Conservation (phyloP, 1,284 basidiomycete species). For the Lignosus rhinocerotis region DNA sequence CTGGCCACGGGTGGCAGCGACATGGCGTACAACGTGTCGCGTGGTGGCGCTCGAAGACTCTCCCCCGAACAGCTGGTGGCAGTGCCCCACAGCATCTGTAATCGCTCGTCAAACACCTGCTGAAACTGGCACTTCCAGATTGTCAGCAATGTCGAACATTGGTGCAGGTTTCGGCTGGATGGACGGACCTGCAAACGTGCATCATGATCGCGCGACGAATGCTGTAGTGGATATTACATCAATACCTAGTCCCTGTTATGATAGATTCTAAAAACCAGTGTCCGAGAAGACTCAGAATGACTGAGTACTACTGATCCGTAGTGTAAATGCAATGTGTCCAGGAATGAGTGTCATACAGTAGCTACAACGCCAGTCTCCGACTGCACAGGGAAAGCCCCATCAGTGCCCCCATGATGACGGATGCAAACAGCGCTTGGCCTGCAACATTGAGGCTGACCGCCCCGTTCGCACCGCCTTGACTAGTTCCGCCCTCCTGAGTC, state of each 20-base stretch:
- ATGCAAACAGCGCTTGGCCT: not conserved
- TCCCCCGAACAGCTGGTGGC: not conserved
- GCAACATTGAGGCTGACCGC: not conserved
- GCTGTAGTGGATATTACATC: not conserved
- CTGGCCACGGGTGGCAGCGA: too few species aligned
- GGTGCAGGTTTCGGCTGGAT: not conserved
- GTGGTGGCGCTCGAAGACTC: too few species aligned
- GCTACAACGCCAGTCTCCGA: not conserved
- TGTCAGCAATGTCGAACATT: not conserved
- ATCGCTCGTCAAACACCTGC: not conserved
- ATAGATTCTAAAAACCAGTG: not conserved
- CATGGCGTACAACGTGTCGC: too few species aligned
- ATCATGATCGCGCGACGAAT: not conserved
- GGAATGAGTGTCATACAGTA: not conserved
- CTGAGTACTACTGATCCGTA: not conserved
- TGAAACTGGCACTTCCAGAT: not conserved
- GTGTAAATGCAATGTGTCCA: not conserved
- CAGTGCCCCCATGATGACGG: not conserved
- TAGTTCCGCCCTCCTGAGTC: constrained; percentile 33
- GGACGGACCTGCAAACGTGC: not conserved
- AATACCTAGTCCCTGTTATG: not conserved
- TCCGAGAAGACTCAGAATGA: not conserved
- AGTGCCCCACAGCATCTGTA: not conserved
- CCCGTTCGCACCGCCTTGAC: constrained; percentile 28
- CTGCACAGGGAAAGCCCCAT: constrained; percentile 1